Percentiles rank a stretch among this genome's conserved stretches.
Evolutionary conservation across 768 basidiomycete genomes (phyloP).

Genomic region (Lentinula lateritia): DNA sequence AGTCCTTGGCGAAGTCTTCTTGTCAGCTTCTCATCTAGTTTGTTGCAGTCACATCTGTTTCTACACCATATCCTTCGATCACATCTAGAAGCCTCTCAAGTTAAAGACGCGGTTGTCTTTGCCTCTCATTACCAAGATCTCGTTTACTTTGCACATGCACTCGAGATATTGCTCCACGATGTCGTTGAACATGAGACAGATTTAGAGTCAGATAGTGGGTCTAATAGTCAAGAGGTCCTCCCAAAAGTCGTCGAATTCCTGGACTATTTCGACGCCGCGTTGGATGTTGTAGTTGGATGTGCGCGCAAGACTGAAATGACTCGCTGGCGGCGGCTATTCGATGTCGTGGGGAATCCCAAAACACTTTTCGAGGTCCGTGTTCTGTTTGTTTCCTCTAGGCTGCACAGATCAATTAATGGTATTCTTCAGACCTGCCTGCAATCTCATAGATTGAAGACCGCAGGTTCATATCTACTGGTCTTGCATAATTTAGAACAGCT

Average conservation of each 20-base stretch:
- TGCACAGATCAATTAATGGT: background rate
- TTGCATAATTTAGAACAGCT: conserved; percentile 90
- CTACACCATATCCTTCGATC: conserved; percentile 85
- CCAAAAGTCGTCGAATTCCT: conserved; percentile 80
- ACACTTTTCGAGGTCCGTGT: conserved; percentile 76
- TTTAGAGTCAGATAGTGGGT: conserved; percentile 23
- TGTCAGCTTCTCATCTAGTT: background rate
- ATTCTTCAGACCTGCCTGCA: conserved; percentile 61
- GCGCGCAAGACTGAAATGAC: conserved; percentile 95
- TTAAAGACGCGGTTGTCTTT: conserved; percentile 78
- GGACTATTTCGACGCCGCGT: conserved; percentile 86
- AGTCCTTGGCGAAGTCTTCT: conserved; percentile 20
- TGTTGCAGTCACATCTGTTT: conserved; percentile 83
- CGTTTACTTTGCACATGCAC: conserved; percentile 88
- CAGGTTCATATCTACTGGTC: conserved; percentile 88
- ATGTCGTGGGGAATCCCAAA: conserved; percentile 86
- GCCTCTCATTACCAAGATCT: conserved; percentile 83
- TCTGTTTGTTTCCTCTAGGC: background rate
- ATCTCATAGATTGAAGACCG: conserved; percentile 74
- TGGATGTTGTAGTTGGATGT: conserved; percentile 94
- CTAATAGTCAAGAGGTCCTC: conserved; percentile 37
- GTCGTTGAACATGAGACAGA: conserved; percentile 82
- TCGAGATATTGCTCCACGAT: conserved; percentile 91
- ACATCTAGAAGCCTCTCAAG: conserved; percentile 60
- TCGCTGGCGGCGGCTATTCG: conserved; percentile 84